Conservation (phyloP, 345 rosid genomes). For the Garcia nutans region DNA sequence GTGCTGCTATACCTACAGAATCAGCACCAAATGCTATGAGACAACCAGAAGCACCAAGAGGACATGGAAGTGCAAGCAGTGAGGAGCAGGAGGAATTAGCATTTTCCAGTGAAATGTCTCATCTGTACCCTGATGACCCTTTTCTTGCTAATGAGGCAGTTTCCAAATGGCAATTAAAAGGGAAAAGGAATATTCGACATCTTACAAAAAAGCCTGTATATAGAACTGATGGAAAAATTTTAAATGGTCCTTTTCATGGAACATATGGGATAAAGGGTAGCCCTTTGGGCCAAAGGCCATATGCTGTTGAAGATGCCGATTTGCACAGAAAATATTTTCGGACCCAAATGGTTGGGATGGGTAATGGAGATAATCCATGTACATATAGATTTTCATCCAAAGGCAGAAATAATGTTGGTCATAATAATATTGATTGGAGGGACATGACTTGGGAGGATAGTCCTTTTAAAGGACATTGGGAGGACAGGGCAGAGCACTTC, state of each 20-base stretch:
- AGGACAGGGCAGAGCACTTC: conserved; percentile 36
- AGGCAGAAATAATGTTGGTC: conserved; percentile 40
- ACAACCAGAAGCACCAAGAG: conserved; percentile 43
- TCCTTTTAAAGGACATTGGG: conserved; percentile 42
- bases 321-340: conserved; percentile 42
- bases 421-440: conserved; percentile 49
- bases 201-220: conserved; percentile 53
- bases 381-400: conserved; percentile 42
- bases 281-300: conserved; percentile 41
- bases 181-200: conserved; percentile 80
- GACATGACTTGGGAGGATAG: conserved; percentile 54
- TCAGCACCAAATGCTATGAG: conserved; percentile 33
- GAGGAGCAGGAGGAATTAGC: conserved; percentile 74
- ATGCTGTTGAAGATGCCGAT: conserved; percentile 47
- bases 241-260: conserved; percentile 38
- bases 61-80: conserved; percentile 65
- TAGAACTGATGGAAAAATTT: conserved; percentile 29
- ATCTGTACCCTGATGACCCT: conserved; percentile 47
- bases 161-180: conserved; percentile 89
- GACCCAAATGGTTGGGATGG: conserved; percentile 36
- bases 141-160: conserved; percentile 54
- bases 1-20: conserved; percentile 34
- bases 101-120: conserved; percentile 60
- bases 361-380: conserved; percentile 33
- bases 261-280: conserved; percentile 42